These are phyloP conservation scores for Azolla pinnata DNA, from an alignment of 75 land plant genomes.

Conservation along the genomic window DNA sequence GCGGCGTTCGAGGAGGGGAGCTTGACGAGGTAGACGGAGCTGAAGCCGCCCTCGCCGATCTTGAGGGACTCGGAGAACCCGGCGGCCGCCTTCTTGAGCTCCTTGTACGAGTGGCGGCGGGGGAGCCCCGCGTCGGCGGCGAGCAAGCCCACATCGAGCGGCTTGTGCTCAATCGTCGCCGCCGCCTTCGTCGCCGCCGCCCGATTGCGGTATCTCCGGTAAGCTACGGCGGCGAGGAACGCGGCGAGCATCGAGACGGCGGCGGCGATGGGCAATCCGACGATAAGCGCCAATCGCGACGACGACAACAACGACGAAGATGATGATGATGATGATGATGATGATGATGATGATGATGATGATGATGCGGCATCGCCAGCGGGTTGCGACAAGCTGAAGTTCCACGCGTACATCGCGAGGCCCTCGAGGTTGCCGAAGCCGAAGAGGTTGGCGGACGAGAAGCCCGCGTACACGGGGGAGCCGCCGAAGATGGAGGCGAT, in stretches of 20 bases:
- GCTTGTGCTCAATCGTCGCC: background rate
- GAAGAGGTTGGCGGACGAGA: too few species aligned
- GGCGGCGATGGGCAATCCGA: too few species aligned
- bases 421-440: background rate
- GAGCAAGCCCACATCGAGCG: too few species aligned
- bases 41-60: conserved; percentile 64
- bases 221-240: too few species aligned
- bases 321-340: too few species aligned
- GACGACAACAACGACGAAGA: too few species aligned
- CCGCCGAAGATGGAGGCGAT: background rate
- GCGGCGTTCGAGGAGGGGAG: too few species aligned
- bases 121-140: conserved; percentile 14
- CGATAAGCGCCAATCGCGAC: too few species aligned
- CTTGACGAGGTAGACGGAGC: conserved; percentile 32
- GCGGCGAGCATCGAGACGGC: too few species aligned
- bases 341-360: too few species aligned
- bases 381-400: too few species aligned
- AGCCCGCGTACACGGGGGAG: background rate
- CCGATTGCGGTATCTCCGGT: background rate
- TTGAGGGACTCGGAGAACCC: conserved; percentile 34
- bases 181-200: background rate
- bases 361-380: too few species aligned
- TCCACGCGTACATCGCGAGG: background rate
- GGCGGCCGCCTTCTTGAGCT: conserved; percentile 30
- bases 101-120: conserved; percentile 13